These are phyloP conservation scores for Penicillium tannophilum DNA, from an alignment of 495 filamentous ascomycete species.

Conservation along the genomic window DNA sequence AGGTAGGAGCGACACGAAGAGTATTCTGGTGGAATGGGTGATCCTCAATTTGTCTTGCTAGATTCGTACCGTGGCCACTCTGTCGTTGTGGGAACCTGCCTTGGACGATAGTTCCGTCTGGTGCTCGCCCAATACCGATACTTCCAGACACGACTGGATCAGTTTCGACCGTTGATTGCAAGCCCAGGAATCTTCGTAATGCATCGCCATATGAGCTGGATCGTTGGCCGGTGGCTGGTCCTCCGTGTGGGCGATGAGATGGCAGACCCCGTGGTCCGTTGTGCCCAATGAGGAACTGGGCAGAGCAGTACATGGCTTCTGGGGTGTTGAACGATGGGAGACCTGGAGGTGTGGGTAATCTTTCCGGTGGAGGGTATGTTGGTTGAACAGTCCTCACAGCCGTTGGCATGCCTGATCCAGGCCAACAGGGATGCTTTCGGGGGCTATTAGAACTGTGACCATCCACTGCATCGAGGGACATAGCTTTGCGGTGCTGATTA, in stretches of 20 bases:
- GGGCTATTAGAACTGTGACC: constrained; percentile 4
- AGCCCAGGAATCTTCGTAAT: constrained; percentile 35
- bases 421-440: constrained; percentile 24
- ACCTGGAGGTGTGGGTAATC: constrained; percentile 49
- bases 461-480: constrained; percentile 26
- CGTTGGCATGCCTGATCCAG: constrained; percentile 22
- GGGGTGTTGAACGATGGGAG: constrained; percentile 49
- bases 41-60: constrained; percentile 29
- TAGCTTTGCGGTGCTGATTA: constrained; percentile 20
- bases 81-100: constrained; percentile 42
- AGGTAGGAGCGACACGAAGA: constrained; percentile 19
- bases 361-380: constrained; percentile 40
- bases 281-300: constrained; percentile 25
- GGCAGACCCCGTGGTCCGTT: constrained; percentile 2
- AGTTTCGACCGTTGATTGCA: not conserved
- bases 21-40: constrained; percentile 39
- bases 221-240: not conserved
- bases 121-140: constrained; percentile 33
- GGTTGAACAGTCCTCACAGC: constrained; percentile 38
- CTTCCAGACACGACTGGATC: constrained; percentile 5
- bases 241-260: not conserved
- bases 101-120: constrained; percentile 41
- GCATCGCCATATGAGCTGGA: constrained; percentile 26
- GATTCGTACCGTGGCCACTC: constrained; percentile 41
- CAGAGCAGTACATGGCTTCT: constrained; percentile 42